Base-by-base conservation (phyloP, 2,329 filamentous ascomycete species). In the Graphilbum ipis-grandicollis region DNA sequence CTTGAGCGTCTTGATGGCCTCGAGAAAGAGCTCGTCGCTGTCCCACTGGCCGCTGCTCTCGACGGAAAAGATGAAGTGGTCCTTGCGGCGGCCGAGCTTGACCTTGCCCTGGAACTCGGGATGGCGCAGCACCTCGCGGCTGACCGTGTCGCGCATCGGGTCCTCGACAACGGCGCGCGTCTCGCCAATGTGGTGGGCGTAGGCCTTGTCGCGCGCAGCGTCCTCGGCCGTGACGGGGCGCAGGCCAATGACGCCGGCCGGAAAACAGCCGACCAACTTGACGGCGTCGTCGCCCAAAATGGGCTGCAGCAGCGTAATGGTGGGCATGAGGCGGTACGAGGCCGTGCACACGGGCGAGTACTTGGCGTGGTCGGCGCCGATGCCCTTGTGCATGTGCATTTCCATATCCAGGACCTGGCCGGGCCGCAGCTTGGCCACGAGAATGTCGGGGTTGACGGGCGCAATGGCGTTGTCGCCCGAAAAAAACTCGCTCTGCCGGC, bases 11-110 rank as follows among this genome's bases (percentile, higher is more conserved):
- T 79, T 80, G 35, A 98, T 70, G 21, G 83, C 76, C 59, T 96
- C 85, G 39, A 98, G 58, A 63, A 98, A 96, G 45, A 98, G 66
- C 57, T 85, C 77, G 50, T 96, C 88, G 52, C 85, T 93, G 41
- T 90, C 78, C 65, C 84, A 93, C 60, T 98, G 90, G 6, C 90
- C 92, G 0, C 84, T 79, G 63, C 86, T 94, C 65, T 98, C 90
- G 26, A 98, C 69, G 38, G 75, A 79, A 66, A 90, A 98, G 57
- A 98, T 96, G 57, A 98, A 98, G 61, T 98, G 92, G 56, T 98
- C 90, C 45, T 85, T 68, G 48, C 85, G 65, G 38, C 92, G 70
- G 31, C 90, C 90, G 23, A 98, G 71, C 65, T 85, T 86, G 44
- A 98, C 90, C 65, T 94, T 98, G 53, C 76, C 82, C 58, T 90